Evolutionary conservation across 371 early-diverging fungal genomes (phyloP).

Genomic region (Mucor sp.): DNA sequence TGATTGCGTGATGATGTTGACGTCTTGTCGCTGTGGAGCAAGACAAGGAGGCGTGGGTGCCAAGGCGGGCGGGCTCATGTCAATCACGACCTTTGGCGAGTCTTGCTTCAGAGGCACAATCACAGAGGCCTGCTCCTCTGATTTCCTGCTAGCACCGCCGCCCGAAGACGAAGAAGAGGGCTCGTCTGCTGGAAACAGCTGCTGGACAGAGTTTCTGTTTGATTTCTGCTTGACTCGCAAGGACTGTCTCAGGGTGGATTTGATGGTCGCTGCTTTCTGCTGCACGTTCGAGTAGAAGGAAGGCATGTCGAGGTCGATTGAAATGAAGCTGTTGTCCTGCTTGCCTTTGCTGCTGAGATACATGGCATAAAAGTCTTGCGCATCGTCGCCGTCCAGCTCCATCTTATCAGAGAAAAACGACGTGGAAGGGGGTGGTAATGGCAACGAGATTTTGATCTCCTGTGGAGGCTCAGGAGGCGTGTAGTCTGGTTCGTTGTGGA

Average conservation of each 20-base stretch:
- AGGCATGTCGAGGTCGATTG: slow-evolving; percentile 20
- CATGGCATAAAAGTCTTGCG: slow-evolving; percentile 34
- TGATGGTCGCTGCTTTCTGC: slow-evolving; percentile 34
- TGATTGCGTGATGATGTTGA: neutral
- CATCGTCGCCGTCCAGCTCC: slow-evolving; percentile 31
- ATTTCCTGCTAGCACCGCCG: neutral
- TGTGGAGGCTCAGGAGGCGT: slow-evolving; percentile 34
- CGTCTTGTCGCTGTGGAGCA: neutral
- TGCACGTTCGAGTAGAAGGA: slow-evolving; percentile 16
- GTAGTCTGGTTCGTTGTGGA: slow-evolving; percentile 13
- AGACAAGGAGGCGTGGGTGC: neutral
- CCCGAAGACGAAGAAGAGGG: too few relatives aligned
- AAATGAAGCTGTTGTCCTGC: slow-evolving; percentile 14
- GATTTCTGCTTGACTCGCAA: slow-evolving; percentile 29
- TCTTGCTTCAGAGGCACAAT: neutral
- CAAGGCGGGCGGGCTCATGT: neutral
- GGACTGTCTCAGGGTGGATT: slow-evolving; percentile 33
- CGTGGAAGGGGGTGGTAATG: slow-evolving; percentile 33
- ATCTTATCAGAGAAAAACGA: slow-evolving; percentile 46
- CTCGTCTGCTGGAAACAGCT: slow-evolving; percentile 9
- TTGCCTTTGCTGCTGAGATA: slow-evolving; percentile 21
- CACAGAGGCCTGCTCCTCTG: neutral
- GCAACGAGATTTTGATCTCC: slow-evolving; percentile 30
- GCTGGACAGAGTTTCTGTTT: slow-evolving; percentile 14
- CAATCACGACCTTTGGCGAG: neutral